Evolutionary conservation across 176 grass and related monocot genomes (phyloP).

Genomic region (Oropetium thomaeum): DNA sequence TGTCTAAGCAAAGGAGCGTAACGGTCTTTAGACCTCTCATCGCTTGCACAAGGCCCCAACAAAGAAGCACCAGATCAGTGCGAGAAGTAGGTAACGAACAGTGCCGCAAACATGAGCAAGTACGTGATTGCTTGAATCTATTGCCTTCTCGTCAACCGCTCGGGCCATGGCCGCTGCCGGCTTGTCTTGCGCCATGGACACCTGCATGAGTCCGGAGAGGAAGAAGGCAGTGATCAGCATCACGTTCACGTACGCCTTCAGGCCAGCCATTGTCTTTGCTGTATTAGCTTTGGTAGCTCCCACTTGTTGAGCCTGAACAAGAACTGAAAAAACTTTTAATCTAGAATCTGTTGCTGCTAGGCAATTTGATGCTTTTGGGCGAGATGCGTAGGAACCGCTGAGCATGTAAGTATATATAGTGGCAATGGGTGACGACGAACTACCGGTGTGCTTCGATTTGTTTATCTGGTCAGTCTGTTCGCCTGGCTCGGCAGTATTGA

Average conservation of each 20-base stretch:
- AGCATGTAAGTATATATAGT: neutral
- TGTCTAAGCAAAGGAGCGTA: neutral
- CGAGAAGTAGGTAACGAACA: slow-evolving; percentile 24
- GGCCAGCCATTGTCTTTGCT: neutral
- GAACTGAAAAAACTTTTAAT: neutral
- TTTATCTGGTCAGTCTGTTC: slow-evolving; percentile 19
- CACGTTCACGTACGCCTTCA: slow-evolving; percentile 12
- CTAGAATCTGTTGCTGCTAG: neutral
- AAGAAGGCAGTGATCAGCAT: slow-evolving; percentile 29
- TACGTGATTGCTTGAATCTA: slow-evolving; percentile 31
- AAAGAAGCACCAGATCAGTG: neutral
- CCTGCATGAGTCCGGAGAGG: slow-evolving; percentile 41
- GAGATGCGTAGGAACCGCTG: neutral
- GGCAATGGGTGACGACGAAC: neutral
- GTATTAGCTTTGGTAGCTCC: neutral
- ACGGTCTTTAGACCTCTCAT: neutral
- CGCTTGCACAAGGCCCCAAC: neutral
- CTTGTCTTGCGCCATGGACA: slow-evolving; percentile 23
- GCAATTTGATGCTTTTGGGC: neutral
- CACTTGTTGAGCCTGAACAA: neutral
- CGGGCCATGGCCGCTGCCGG: neutral
- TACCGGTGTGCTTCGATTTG: neutral
- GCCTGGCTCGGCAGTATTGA: slow-evolving; percentile 6
- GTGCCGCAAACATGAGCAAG: slow-evolving; percentile 25
- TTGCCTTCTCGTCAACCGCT: neutral